A percentile compares a stretch with the other conserved stretches of the same genome.
Evolutionary conservation across 2,329 filamentous ascomycete species (phyloP).

Genomic region (Hypoxylon sp.): DNA sequence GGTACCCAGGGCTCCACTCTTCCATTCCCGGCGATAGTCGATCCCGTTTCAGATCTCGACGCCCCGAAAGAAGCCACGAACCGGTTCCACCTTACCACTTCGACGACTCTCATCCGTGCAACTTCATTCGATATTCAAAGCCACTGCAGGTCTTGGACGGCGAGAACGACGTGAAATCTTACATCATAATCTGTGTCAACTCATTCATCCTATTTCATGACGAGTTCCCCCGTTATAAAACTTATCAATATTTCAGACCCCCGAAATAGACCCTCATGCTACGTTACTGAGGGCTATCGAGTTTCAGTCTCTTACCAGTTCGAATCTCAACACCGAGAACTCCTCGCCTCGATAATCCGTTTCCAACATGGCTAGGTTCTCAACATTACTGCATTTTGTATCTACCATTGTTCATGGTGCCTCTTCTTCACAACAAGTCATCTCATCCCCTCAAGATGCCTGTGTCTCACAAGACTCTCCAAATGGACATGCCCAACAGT

Average conservation of each 20-base stretch:
- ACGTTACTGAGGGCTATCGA: not conserved
- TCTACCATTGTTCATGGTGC: slow-evolving; percentile 3
- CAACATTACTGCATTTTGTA: not conserved
- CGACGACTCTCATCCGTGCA: not conserved
- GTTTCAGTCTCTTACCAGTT: not conserved
- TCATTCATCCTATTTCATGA: not conserved
- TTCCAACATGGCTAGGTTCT: slow-evolving; percentile 12
- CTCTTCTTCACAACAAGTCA: slow-evolving; percentile 14
- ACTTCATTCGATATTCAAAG: not conserved
- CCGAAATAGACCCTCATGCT: not conserved
- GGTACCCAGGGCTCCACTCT: slow-evolving; percentile 11
- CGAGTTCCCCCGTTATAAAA: not conserved
- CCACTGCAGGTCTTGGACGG: not conserved
- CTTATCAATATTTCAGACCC: not conserved
- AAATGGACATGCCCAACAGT: slow-evolving; percentile 65
- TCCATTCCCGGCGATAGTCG: slow-evolving; percentile 17
- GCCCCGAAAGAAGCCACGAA: slow-evolving; percentile 1
- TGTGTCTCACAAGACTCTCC: slow-evolving; percentile 55
- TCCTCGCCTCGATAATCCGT: not conserved
- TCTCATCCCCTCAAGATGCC: slow-evolving; percentile 10
- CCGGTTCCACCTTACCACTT: not conserved
- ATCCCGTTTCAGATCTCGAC: slow-evolving; percentile 25
- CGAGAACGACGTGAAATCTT: not conserved
- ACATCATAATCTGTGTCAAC: slow-evolving; percentile 2
- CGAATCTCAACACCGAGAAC: not conserved